Percentiles rank a stretch among this genome's conserved stretches.
Evolutionary conservation across 2,329 filamentous ascomycete genomes (phyloP).

Genomic region (Teratosphaeria gauchensis): DNA sequence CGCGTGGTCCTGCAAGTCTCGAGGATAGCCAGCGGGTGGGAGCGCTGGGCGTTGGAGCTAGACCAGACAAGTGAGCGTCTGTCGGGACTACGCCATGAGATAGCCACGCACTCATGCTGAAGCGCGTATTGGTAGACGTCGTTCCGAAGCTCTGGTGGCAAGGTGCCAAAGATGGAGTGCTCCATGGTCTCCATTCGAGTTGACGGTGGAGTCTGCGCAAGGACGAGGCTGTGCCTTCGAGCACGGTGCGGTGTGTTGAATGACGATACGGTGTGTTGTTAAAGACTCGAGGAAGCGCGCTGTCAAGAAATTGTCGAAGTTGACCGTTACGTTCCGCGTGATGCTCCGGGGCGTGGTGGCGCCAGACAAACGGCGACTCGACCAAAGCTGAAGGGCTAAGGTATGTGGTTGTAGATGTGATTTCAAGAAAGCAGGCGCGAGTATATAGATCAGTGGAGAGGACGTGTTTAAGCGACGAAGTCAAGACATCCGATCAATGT

Average conservation of each 20-base stretch:
- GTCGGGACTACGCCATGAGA: neutral
- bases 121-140: neutral
- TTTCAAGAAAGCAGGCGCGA: neutral
- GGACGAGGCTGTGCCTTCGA: neutral
- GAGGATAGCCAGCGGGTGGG: neutral
- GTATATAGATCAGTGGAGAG: neutral
- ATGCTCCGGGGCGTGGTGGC: neutral
- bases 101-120: neutral
- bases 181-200: neutral
- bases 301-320: neutral
- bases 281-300: neutral
- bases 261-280: neutral
- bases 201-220: neutral
- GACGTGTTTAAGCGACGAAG: neutral
- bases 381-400: no score
- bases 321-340: neutral
- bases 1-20: neutral
- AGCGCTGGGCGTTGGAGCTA: neutral
- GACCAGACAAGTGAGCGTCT: neutral
- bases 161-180: neutral
- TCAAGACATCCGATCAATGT: neutral
- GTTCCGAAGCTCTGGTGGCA: neutral
- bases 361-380: neutral
- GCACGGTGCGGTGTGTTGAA: neutral
- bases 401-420: no score